Base-by-base conservation (phyloP, 306 rosid species). In the Rosa chinensis region DNA sequence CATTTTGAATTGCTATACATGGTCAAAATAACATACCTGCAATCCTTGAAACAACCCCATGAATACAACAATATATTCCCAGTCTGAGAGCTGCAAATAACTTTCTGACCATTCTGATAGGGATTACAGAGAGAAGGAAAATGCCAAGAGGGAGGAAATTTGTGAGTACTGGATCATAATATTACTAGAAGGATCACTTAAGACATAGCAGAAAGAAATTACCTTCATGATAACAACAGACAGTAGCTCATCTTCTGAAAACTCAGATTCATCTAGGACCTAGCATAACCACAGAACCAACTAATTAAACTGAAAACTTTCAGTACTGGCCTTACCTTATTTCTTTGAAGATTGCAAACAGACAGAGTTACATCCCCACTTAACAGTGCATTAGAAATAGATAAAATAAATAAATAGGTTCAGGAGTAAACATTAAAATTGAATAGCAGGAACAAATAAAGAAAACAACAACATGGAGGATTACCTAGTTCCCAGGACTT, bases 291-390 rank as follows among this genome's bases (percentile, higher is more conserved):
- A 40, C 44, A 85, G 78, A 73, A 81, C 78, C 59, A 55, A 77
- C 43, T 72, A 23, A n/a, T 75, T 37, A 74, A 77, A 39, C 50
- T 80, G 25, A 43, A 37, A 69, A 56, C 14, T 42, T 55, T 56
- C 13, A 40, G 67, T 8, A 39, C 42, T 43, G n/a, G 58, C 53
- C 94, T 84, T 83, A 92, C 98, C 86, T 82, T 90, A 78, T 92
- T 92, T 83, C 89, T 84, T 52, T 97, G 85, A 78, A 94, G 92
- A 88, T 89, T 92, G 90, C 91, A 92, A 74, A 94, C 97, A 84
- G 98, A 92, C 40, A 94, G 90, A 75, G 98, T 89, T 76, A 97
- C 98, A 63, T 92, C 98, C 75, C 97, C 97, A 91, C 97, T 94
- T 55, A 10, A 87, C 64, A 83, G 81, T 58, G 43, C 70, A 69